Percentiles rank a stretch among this genome's conserved stretches.
phyloP scores from a whole-genome alignment of 169 alveolate species.

The Cryptosporidium sp. region DNA sequence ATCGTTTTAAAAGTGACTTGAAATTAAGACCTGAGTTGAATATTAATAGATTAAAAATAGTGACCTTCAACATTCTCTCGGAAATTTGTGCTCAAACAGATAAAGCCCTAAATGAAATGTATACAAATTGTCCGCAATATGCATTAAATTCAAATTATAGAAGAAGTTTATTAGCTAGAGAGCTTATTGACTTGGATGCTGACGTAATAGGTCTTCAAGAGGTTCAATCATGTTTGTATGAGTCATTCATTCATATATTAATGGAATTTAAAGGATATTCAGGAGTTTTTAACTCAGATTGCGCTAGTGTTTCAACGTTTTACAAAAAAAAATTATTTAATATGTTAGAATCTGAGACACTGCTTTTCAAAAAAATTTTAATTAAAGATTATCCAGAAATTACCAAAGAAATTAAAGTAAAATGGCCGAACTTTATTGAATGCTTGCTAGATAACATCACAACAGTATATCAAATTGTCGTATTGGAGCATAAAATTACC shows the following conservation, averaged over 20 bases:
- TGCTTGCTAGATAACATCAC: conserved; percentile 10
- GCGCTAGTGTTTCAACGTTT: conserved; percentile 39
- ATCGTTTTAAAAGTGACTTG: conserved; percentile 3
- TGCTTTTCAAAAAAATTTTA: conserved; percentile 20
- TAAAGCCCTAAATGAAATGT: conserved; percentile 69
- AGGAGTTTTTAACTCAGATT: conserved; percentile 20
- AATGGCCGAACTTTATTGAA: conserved; percentile 60
- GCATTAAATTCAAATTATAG: conserved; percentile 59
- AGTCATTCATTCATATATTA: conserved; percentile 15
- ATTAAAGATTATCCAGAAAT: conserved; percentile 20
- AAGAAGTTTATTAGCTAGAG: conserved; percentile 61
- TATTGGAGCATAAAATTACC: conserved; percentile 7
- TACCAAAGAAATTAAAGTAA: not conserved
- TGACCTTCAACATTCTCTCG: conserved; percentile 50
- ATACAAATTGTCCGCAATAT: conserved; percentile 29
- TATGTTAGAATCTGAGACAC: conserved; percentile 18
- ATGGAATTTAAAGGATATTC: conserved; percentile 26
- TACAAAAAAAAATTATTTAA: conserved; percentile 7
- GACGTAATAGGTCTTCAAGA: conserved; percentile 64
- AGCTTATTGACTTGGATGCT: conserved; percentile 44
- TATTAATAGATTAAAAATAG: conserved; percentile 18
- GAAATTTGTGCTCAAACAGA: conserved; percentile 55
- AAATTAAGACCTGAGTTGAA: not conserved
- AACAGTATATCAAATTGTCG: conserved; percentile 48
- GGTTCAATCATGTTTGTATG: conserved; percentile 49